Evolutionary conservation across 2,329 filamentous ascomycete species (phyloP).

Genomic region (Aspergillus hortae): DNA sequence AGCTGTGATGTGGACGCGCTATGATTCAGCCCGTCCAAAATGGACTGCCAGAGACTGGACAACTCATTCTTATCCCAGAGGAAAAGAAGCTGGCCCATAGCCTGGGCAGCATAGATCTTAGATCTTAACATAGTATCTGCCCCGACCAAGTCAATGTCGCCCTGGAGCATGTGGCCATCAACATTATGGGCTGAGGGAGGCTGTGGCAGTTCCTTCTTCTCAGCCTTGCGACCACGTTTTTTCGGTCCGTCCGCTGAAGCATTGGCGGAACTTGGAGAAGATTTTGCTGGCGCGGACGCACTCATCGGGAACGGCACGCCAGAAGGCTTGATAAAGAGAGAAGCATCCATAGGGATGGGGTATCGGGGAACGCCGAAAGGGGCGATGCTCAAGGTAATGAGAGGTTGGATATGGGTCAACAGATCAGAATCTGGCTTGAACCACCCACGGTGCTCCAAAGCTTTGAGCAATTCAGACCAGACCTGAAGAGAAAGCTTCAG

Average conservation of each 20-base stretch:
- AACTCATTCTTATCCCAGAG: conserved; percentile 60
- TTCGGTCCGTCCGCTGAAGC: conserved; percentile 59
- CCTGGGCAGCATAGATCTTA: conserved; percentile 79
- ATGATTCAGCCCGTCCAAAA: conserved; percentile 67
- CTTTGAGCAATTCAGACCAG: conserved; percentile 74
- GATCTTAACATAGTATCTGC: conserved; percentile 84
- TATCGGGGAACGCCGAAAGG: conserved; percentile 89
- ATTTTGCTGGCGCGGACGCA: conserved; percentile 31
- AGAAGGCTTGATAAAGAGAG: conserved; percentile 88
- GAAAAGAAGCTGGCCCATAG: conserved; percentile 80
- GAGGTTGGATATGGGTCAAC: conserved; percentile 68
- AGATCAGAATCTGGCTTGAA: conserved; percentile 70
- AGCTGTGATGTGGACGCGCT: conserved; percentile 82
- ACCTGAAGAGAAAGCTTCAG: conserved; percentile 80
- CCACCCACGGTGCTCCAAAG: conserved; percentile 59
- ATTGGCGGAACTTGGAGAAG: conserved; percentile 43
- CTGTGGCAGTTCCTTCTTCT: conserved; percentile 70
- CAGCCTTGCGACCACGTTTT: conserved; percentile 77
- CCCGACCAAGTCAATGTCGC: conserved; percentile 91
- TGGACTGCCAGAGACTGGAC: conserved; percentile 57
- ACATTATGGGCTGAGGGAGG: conserved; percentile 80
- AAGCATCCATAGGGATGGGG: conserved; percentile 86
- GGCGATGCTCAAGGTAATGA: conserved; percentile 80
- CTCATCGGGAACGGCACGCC: conserved; percentile 70
- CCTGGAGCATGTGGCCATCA: conserved; percentile 95